A percentile compares a stretch with the other conserved stretches of the same genome.
Evolutionary conservation across 169 alveolate genomes (phyloP).

Genomic region (Cryptosporidium tyzzeri): DNA sequence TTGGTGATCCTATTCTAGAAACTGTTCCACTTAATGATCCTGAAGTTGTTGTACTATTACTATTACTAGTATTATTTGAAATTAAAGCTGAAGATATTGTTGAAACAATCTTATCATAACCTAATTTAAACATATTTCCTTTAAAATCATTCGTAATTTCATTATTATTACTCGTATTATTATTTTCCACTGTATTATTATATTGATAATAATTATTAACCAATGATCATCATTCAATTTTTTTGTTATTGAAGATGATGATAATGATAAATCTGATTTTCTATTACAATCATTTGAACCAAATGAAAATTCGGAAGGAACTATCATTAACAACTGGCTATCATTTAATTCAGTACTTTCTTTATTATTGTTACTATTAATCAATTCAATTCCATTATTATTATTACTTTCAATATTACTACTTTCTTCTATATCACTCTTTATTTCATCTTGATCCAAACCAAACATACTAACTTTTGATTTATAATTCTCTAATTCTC

Average conservation of each 20-base stretch:
- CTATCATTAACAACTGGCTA: neutral
- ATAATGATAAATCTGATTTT: neutral
- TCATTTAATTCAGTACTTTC: neutral
- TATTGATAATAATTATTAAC: constrained; percentile 28
- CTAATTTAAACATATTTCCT: neutral
- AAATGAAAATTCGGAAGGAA: constrained; percentile 60
- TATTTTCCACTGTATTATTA: neutral
- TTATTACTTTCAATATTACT: neutral
- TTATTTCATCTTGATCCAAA: neutral
- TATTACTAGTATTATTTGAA: neutral
- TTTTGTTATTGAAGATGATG: neutral
- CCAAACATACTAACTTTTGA: neutral
- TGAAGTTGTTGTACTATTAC: neutral
- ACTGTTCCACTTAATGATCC: neutral
- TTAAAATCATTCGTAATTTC: neutral
- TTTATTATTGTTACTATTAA: neutral
- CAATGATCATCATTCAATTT: neutral
- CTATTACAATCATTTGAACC: neutral
- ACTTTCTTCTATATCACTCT: neutral
- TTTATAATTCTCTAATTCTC: neutral
- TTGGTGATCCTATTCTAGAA: neutral
- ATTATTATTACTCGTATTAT: neutral
- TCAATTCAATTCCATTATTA: neutral
- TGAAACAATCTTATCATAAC: neutral
- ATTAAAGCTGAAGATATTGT: neutral